Evolutionary conservation across 2,329 filamentous ascomycete species (phyloP).

Genomic region (Fusarium multiceps): DNA sequence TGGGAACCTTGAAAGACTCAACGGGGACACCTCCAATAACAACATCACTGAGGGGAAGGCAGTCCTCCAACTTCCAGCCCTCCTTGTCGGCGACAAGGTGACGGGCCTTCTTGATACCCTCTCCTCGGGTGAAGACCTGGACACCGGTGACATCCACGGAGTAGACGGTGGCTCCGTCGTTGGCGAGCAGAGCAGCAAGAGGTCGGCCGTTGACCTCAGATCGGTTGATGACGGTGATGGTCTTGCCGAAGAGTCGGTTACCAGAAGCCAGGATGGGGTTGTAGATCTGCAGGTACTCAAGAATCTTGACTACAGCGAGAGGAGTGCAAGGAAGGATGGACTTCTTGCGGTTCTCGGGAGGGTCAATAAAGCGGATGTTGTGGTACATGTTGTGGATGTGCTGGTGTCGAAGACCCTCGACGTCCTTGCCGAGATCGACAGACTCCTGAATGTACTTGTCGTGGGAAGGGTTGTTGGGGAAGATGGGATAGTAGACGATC

Average conservation of each 20-base stretch:
- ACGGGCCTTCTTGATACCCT: conserved; percentile 84
- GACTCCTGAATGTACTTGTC: conserved; percentile 97
- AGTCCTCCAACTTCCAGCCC: conserved; percentile 82
- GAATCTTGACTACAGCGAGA: conserved; percentile 94
- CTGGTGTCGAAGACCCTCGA: conserved; percentile 92
- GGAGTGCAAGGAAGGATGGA: conserved; percentile 96
- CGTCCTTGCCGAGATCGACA: conserved; percentile 89
- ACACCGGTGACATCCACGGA: conserved; percentile 93
- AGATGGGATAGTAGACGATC: conserved; percentile 99
- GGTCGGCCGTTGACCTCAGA: conserved; percentile 96
- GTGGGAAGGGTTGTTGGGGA: conserved; percentile 80
- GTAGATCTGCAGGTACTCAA: conserved; percentile 96
- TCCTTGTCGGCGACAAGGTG: conserved; percentile 90
- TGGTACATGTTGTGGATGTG: conserved; percentile 99
- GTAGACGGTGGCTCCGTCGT: conserved; percentile 95
- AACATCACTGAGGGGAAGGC: conserved; percentile 88
- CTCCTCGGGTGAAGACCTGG: conserved; percentile 90
- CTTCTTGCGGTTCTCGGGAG: conserved; percentile 81
- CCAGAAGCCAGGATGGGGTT: conserved; percentile 93
- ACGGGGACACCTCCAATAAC: conserved; percentile 93
- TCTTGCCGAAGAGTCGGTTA: conserved; percentile 92
- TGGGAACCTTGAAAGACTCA: conserved; percentile 90
- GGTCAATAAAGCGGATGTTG: conserved; percentile 94
- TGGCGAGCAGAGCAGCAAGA: conserved; percentile 90
- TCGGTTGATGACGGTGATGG: conserved; percentile 95